phyloP scores from a whole-genome alignment of 495 filamentous ascomycete species.

The Penicillium canariense region DNA sequence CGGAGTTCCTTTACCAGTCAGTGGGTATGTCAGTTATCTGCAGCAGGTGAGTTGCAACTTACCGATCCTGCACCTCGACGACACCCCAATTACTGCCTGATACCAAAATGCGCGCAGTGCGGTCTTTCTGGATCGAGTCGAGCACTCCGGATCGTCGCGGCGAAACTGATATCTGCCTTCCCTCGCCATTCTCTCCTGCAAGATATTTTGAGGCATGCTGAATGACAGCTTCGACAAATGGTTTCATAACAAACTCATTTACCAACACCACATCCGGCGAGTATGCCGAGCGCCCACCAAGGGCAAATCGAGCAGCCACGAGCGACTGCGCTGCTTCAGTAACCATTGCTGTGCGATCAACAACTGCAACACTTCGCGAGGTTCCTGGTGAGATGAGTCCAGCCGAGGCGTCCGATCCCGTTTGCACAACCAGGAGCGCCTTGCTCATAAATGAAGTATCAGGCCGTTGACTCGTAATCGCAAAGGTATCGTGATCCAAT shows the following conservation, averaged over 20 bases:
- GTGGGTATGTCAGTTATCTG: not conserved
- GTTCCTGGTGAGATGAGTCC: constrained; percentile 31
- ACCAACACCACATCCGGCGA: constrained; percentile 55
- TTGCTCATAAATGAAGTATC: constrained; percentile 22
- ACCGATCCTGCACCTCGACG: constrained; percentile 32
- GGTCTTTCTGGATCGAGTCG: constrained; percentile 25
- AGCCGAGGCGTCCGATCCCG: constrained; percentile 3
- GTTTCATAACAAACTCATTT: constrained; percentile 53
- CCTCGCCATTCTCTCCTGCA: constrained; percentile 29
- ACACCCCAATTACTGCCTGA: constrained; percentile 33
- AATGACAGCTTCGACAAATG: constrained; percentile 46
- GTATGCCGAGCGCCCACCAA: constrained; percentile 51
- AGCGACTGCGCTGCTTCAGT: constrained; percentile 44
- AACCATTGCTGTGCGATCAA: constrained; percentile 52
- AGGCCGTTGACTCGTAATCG: constrained; percentile 25
- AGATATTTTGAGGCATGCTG: constrained; percentile 35
- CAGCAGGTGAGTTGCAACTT: not conserved
- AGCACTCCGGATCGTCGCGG: constrained; percentile 20
- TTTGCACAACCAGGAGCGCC: constrained; percentile 19
- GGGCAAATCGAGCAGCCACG: constrained; percentile 47
- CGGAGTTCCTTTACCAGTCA: constrained; percentile 22
- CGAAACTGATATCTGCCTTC: constrained; percentile 11
- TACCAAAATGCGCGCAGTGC: constrained; percentile 21
- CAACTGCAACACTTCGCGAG: constrained; percentile 44
- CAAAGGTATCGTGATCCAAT: constrained; percentile 47